These are phyloP conservation scores for Aspergillus carbonarius DNA, from an alignment of 2,329 filamentous ascomycete genomes.

Conservation along the genomic window DNA sequence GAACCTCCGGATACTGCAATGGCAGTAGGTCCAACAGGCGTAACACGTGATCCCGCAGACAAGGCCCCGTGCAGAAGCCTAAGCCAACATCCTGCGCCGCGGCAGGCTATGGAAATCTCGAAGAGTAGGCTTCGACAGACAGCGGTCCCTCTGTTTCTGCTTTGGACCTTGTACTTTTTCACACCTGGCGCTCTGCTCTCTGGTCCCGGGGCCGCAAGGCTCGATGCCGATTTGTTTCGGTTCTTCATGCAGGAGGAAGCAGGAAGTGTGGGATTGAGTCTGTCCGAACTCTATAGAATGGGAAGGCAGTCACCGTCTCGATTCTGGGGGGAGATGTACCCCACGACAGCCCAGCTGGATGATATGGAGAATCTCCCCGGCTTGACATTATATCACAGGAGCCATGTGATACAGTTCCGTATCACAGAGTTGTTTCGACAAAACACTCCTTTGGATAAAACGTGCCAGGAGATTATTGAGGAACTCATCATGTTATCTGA, in stretches of 20 bases:
- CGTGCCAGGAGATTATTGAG: slow-evolving; percentile 19
- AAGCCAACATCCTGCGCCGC: not conserved
- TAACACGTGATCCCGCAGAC: not conserved
- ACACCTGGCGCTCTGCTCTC: slow-evolving; percentile 24
- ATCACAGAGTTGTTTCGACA: slow-evolving; percentile 25
- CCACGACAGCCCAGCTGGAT: slow-evolving; percentile 25
- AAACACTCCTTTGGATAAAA: slow-evolving; percentile 6
- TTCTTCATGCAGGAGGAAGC: slow-evolving; percentile 22
- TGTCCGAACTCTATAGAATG: slow-evolving; percentile 26
- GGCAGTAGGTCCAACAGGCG: not conserved
- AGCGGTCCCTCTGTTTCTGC: slow-evolving; percentile 26
- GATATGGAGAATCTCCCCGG: slow-evolving; percentile 28
- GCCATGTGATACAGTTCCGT: slow-evolving; percentile 27
- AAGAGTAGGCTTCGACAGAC: slow-evolving; percentile 19
- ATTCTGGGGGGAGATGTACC: slow-evolving; percentile 28
- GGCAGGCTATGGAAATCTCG: not conserved
- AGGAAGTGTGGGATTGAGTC: slow-evolving; percentile 9
- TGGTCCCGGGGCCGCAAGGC: slow-evolving; percentile 13
- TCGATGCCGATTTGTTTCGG: slow-evolving; percentile 23
- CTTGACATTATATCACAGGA: slow-evolving; percentile 24
- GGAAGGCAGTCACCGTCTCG: slow-evolving; percentile 27
- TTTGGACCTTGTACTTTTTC: slow-evolving; percentile 30
- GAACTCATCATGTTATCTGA: slow-evolving; percentile 22
- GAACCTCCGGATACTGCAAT: not conserved
- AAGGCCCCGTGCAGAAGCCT: not conserved